phyloP scores from a whole-genome alignment of 202 grass and related monocot species.

The Musa balbisiana region DNA sequence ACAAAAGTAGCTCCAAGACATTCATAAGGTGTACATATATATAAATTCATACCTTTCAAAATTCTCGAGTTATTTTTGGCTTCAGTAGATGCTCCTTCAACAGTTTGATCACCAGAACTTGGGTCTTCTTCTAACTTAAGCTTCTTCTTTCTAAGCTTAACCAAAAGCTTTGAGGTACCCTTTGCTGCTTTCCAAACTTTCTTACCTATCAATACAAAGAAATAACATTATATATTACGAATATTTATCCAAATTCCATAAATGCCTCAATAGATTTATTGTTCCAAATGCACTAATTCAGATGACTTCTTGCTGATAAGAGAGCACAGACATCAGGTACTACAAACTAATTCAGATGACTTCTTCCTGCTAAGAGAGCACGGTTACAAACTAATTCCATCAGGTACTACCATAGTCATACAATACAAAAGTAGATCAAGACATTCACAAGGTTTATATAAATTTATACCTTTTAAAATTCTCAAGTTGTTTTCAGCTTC shows the following conservation, averaged over 20 bases:
- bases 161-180: slow-evolving; percentile 27
- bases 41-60: slow-evolving; percentile 30
- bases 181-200: slow-evolving; percentile 12
- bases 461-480: slow-evolving; percentile 21
- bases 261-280: not conserved
- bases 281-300: not conserved
- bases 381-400: too few species aligned
- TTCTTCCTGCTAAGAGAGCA: too few species aligned
- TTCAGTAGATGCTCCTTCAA: slow-evolving; percentile 4
- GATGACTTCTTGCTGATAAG: not conserved
- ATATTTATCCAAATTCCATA: slow-evolving; percentile 15
- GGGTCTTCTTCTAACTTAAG: slow-evolving; percentile 28
- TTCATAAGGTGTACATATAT: not conserved
- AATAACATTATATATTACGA: not conserved
- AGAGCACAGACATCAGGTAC: not conserved
- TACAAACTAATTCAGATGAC: too few species aligned
- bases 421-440: too few species aligned
- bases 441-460: not conserved
- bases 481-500: slow-evolving; percentile 8
- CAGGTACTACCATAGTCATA: too few species aligned
- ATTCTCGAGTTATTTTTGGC: slow-evolving; percentile 16
- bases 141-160: slow-evolving; percentile 37
- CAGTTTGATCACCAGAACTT: not conserved
- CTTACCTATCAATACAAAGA: slow-evolving; percentile 30
- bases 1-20: not conserved